Evolutionary conservation across 805 yeast species (phyloP).

Genomic region (Zygotorulaspora sp.): DNA sequence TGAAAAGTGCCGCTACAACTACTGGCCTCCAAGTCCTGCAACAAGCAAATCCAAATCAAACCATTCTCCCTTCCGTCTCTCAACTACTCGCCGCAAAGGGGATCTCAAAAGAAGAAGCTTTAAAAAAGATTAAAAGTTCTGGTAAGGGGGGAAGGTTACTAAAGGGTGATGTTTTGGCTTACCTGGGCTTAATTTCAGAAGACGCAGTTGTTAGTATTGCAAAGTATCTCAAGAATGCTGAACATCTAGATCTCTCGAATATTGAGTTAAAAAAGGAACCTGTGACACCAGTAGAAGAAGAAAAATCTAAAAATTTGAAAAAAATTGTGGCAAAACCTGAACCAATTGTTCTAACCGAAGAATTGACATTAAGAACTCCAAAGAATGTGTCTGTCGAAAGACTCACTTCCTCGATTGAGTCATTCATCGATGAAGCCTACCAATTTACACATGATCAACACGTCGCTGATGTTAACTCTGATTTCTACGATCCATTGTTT

Average conservation of each 20-base stretch:
- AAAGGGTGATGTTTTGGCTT: slow-evolving; percentile 88
- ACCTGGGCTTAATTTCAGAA: slow-evolving; percentile 63
- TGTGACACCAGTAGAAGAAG: slow-evolving; percentile 12
- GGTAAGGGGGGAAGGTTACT: slow-evolving; percentile 87
- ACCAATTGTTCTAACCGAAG: slow-evolving; percentile 33
- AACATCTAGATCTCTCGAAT: slow-evolving; percentile 68
- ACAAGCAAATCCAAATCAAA: slow-evolving; percentile 62
- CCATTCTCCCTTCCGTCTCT: slow-evolving; percentile 74
- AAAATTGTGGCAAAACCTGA: slow-evolving; percentile 23
- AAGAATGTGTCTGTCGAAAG: slow-evolving; percentile 32
- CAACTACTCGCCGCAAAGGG: slow-evolving; percentile 55
- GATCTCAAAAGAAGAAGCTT: slow-evolving; percentile 67
- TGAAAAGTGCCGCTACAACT: slow-evolving; percentile 8
- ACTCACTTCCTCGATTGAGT: slow-evolving; percentile 42
- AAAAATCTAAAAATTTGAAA: slow-evolving; percentile 17
- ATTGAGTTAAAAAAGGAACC: slow-evolving; percentile 41
- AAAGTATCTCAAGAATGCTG: slow-evolving; percentile 49
- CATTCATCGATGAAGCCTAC: slow-evolving; percentile 45
- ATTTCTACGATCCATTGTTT: slow-evolving; percentile 53
- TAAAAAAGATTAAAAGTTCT: slow-evolving; percentile 67
- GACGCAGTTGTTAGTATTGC: slow-evolving; percentile 52
- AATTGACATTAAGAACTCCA: slow-evolving; percentile 31
- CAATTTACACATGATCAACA: slow-evolving; percentile 31
- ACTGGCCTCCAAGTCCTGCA: slow-evolving; percentile 16
- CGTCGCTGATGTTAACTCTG: slow-evolving; percentile 35